These are phyloP conservation scores for Castanopsis chinensis DNA, from an alignment of 306 rosid genomes.

Conservation along the genomic window DNA sequence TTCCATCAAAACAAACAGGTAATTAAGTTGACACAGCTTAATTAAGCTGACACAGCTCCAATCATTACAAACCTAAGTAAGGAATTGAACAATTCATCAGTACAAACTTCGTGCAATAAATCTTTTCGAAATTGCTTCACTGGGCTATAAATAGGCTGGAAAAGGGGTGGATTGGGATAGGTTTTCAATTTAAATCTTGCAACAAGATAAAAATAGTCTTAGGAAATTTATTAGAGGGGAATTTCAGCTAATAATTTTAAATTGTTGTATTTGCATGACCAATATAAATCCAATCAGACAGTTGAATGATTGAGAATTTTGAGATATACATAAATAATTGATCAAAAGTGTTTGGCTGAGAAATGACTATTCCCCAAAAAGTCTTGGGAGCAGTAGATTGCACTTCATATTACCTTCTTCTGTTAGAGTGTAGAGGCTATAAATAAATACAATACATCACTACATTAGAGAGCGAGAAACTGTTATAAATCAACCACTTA, in stretches of 20 bases:
- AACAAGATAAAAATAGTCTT: background rate
- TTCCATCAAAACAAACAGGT: too few relatives aligned
- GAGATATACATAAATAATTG: background rate
- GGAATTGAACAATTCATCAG: background rate
- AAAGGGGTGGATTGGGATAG: background rate
- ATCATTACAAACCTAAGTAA: background rate
- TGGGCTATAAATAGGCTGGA: background rate
- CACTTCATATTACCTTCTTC: background rate
- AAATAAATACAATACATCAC: background rate
- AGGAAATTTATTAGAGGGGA: background rate
- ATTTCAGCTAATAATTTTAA: background rate
- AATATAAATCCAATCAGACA: background rate
- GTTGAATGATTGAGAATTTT: background rate
- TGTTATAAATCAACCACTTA: background rate
- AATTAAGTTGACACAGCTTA: too few relatives aligned
- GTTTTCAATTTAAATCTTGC: background rate
- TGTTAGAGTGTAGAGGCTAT: background rate
- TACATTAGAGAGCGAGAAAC: background rate
- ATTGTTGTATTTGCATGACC: background rate
- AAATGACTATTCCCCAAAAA: background rate
- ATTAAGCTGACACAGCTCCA: background rate
- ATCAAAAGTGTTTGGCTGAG: background rate
- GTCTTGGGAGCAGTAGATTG: background rate
- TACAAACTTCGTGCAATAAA: background rate
- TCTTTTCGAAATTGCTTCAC: background rate